Evolutionary conservation across 2,329 filamentous ascomycete genomes (phyloP).

Genomic region (Phaeoacremonium minimum): DNA sequence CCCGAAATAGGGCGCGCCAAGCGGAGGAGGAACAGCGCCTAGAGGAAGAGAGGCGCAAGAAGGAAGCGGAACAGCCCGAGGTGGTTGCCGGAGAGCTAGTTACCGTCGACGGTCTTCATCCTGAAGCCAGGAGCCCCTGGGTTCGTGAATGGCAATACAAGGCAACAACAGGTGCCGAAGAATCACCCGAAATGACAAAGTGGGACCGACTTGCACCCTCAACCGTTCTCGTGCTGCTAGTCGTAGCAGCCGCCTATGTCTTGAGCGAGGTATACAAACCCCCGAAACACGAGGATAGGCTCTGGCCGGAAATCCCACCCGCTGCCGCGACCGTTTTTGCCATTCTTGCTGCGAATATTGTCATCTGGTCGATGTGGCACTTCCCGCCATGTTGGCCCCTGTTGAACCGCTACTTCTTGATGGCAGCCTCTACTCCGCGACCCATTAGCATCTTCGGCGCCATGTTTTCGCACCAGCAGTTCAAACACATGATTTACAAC

Average conservation of each 20-base stretch:
- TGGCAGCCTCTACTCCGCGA: constrained; percentile 60
- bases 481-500: constrained; percentile 60
- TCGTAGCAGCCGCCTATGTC: constrained; percentile 36
- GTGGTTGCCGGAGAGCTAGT: constrained; percentile 35
- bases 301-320: constrained; percentile 58
- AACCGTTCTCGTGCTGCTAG: constrained; percentile 38
- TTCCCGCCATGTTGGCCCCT: constrained; percentile 60
- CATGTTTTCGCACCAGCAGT: constrained; percentile 64
- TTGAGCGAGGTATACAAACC: constrained; percentile 49
- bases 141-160: constrained; percentile 36
- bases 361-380: constrained; percentile 56
- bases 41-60: constrained; percentile 33
- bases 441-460: constrained; percentile 58
- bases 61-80: constrained; percentile 34
- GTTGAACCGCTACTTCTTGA: constrained; percentile 65
- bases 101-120: constrained; percentile 28
- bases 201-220: constrained; percentile 54
- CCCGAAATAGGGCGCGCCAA: constrained; percentile 43
- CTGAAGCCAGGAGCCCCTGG: constrained; percentile 28
- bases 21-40: constrained; percentile 40
- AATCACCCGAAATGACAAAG: constrained; percentile 44
- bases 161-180: constrained; percentile 45
- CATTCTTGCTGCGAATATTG: constrained; percentile 56
- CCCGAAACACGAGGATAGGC: constrained; percentile 36
- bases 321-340: constrained; percentile 59